Percentiles rank a stretch among this genome's conserved stretches.
Conservation (phyloP, 768 basidiomycete species). For the Amanita inopinata region DNA sequence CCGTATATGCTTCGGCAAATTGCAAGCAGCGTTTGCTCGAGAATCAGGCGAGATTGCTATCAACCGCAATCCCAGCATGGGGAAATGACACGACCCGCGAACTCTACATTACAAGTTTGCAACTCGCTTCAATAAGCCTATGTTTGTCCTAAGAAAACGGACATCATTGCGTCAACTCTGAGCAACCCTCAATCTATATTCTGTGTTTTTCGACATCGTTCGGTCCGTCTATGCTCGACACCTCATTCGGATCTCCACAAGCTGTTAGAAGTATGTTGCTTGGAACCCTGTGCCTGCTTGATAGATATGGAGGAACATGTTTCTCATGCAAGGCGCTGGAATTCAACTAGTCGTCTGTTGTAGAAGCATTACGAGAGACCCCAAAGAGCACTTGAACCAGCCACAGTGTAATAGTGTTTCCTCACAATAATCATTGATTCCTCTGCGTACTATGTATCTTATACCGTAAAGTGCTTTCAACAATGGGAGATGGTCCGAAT, state of each 20-base stretch:
- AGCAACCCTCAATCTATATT: too few relatives aligned
- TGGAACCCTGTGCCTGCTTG: conserved; percentile 6
- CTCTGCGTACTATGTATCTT: too few relatives aligned
- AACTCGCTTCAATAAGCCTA: not conserved
- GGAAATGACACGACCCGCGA: conserved; percentile 56
- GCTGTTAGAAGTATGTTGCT: too few relatives aligned
- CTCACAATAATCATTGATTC: too few relatives aligned
- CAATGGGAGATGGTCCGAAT: not conserved
- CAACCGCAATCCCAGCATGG: conserved; percentile 41
- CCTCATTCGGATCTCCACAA: too few relatives aligned
- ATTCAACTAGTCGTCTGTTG: conserved; percentile 36
- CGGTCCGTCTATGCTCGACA: too few relatives aligned
- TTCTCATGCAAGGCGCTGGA: conserved; percentile 48
- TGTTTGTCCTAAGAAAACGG: too few relatives aligned
- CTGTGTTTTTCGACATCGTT: not conserved
- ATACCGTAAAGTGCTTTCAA: too few relatives aligned
- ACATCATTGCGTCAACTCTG: too few relatives aligned
- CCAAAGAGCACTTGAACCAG: not conserved
- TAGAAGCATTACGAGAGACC: not conserved
- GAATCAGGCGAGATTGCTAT: conserved; percentile 52
- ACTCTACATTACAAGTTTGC: not conserved
- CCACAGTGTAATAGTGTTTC: too few relatives aligned
- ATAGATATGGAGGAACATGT: conserved; percentile 61
- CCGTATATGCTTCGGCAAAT: too few relatives aligned
- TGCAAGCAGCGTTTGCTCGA: conserved; percentile 47